A percentile compares a stretch with the other conserved stretches of the same genome.
phyloP scores from a whole-genome alignment of 257 asterid species.

The Solanum piurae region DNA sequence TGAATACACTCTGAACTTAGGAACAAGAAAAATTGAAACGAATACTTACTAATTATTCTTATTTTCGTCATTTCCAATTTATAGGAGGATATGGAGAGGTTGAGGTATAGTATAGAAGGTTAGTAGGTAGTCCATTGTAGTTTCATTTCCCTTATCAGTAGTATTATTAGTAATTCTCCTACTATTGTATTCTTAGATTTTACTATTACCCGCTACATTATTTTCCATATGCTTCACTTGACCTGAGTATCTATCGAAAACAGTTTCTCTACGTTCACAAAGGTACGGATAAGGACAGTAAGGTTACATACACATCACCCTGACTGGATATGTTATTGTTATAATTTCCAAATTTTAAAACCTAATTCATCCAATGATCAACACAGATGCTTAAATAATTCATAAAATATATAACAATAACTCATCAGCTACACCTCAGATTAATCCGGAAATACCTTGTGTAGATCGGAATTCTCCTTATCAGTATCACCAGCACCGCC shows the following conservation, averaged over 20 bases:
- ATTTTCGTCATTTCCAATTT: not conserved
- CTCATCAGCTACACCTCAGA: not conserved
- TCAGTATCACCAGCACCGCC: slow-evolving; percentile 35
- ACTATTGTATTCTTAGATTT: not conserved
- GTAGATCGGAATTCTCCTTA: slow-evolving; percentile 64
- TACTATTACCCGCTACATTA: not conserved
- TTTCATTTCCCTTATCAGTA: not conserved
- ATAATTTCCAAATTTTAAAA: not conserved
- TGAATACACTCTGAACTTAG: not conserved
- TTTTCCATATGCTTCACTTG: not conserved
- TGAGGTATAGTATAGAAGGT: not conserved
- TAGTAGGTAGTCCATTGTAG: not conserved
- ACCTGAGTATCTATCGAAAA: not conserved
- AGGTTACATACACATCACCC: not conserved
- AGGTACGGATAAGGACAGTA: not conserved
- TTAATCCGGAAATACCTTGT: slow-evolving; percentile 27
- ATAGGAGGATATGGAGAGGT: not conserved
- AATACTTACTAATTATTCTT: not conserved
- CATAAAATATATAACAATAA: not conserved
- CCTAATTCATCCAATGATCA: not conserved
- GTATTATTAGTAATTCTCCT: not conserved
- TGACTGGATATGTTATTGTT: not conserved
- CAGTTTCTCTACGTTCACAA: not conserved
- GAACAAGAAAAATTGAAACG: not conserved
- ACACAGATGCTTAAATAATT: not conserved